A percentile compares a stretch with the other conserved stretches of the same genome.
Conservation (phyloP, 2,329 filamentous ascomycete genomes). For the Ophidiomyces ophidiicola region DNA sequence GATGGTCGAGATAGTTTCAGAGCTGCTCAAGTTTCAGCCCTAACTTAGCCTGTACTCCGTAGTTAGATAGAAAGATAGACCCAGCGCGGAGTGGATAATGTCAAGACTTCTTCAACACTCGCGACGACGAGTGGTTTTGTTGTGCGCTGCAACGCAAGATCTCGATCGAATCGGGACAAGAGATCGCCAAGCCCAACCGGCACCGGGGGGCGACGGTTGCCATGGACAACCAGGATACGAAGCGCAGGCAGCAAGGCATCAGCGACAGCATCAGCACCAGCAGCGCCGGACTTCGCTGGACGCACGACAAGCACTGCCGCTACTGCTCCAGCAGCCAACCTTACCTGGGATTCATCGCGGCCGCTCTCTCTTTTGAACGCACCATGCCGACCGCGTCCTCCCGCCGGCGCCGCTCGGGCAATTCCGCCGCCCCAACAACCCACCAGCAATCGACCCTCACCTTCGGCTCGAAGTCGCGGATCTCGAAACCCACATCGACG, state of each 20-base stretch:
- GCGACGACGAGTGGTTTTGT: no score
- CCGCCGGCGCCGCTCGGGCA: slow-evolving; percentile 27
- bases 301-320: no score
- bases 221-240: slow-evolving; percentile 12
- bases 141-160: no score
- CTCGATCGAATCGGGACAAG: neutral
- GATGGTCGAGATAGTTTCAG: slow-evolving; percentile 27
- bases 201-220: slow-evolving; percentile 3
- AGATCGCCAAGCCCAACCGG: neutral
- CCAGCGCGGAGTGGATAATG: no score
- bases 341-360: no score
- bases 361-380: neutral
- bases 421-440: slow-evolving; percentile 28
- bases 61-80: neutral
- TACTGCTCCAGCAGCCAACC: no score
- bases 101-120: no score
- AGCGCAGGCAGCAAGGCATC: slow-evolving; percentile 5
- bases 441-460: slow-evolving; percentile 48
- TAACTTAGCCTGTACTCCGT: slow-evolving; percentile 2
- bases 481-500: slow-evolving; percentile 44
- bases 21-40: slow-evolving; percentile 16
- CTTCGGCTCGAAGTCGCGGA: slow-evolving; percentile 45
- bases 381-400: slow-evolving; percentile 35
- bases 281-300: no score
- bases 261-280: no score